A percentile compares a stretch with the other conserved stretches of the same genome.
phyloP scores from a whole-genome alignment of 169 alveolate species.

The Plasmodium knowlesi region DNA sequence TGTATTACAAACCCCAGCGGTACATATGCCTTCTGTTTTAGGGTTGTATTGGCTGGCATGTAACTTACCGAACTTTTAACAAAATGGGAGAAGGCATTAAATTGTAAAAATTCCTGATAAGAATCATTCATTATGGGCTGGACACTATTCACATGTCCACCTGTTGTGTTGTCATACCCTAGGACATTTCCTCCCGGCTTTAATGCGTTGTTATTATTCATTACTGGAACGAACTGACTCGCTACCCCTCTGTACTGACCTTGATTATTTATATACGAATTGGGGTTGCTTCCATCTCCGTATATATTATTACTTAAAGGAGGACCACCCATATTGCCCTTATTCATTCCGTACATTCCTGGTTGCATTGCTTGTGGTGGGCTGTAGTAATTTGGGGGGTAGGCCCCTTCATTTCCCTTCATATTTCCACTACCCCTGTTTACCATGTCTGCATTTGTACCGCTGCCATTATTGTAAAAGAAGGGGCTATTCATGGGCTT shows the following conservation, averaged over 20 bases:
- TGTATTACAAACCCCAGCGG: constrained; percentile 86
- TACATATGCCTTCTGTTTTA: constrained; percentile 86
- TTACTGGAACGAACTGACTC: constrained; percentile 25
- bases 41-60: constrained; percentile 82
- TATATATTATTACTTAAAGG: constrained; percentile 43
- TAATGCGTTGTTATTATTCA: neutral
- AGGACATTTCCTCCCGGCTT: constrained; percentile 19
- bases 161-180: constrained; percentile 43
- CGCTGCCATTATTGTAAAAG: constrained; percentile 15
- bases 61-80: constrained; percentile 72
- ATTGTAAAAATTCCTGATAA: constrained; percentile 71
- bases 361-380: constrained; percentile 36
- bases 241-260: constrained; percentile 23
- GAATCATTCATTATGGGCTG: constrained; percentile 62
- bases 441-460: neutral
- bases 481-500: constrained; percentile 59
- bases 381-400: constrained; percentile 36
- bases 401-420: constrained; percentile 29
- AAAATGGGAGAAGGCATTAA: constrained; percentile 75
- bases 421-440: constrained; percentile 8
- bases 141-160: constrained; percentile 27
- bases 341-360: constrained; percentile 15
- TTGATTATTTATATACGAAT: constrained; percentile 34
- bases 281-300: constrained; percentile 18
- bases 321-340: neutral